A percentile compares a stretch with the other conserved stretches of the same genome.
phyloP scores from a whole-genome alignment of 805 yeast genomes.

The Hemisphaericaspora nanyangensis region DNA sequence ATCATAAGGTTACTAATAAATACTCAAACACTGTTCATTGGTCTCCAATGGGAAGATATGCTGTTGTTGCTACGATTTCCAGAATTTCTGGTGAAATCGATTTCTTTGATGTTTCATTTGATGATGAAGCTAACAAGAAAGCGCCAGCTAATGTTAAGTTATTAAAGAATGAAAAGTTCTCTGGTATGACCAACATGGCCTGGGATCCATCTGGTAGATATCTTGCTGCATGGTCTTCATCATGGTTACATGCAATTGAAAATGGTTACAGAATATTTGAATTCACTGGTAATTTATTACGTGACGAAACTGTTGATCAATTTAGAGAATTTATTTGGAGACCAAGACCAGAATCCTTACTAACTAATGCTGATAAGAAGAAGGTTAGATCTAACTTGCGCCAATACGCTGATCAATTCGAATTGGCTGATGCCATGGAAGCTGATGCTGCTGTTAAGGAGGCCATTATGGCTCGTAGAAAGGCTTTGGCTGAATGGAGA shows the following conservation, averaged over 20 bases:
- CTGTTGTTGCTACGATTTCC: slow-evolving; percentile 47
- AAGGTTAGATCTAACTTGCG: slow-evolving; percentile 85
- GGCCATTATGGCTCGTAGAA: slow-evolving; percentile 78
- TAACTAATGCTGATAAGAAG: slow-evolving; percentile 78
- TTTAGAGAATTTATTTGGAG: slow-evolving; percentile 94
- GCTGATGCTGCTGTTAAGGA: slow-evolving; percentile 90
- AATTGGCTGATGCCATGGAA: slow-evolving; percentile 93
- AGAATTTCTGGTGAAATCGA: slow-evolving; percentile 63
- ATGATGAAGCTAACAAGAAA: slow-evolving; percentile 57
- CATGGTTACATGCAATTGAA: slow-evolving; percentile 79
- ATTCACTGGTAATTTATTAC: slow-evolving; percentile 70
- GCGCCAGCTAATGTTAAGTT: slow-evolving; percentile 57
- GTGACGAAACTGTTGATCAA: slow-evolving; percentile 74
- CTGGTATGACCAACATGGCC: slow-evolving; percentile 75
- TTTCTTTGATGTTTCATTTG: slow-evolving; percentile 81
- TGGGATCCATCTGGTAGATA: slow-evolving; percentile 98
- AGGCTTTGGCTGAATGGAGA: slow-evolving; percentile 80
- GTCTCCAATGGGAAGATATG: slow-evolving; percentile 93
- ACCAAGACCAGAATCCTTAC: slow-evolving; percentile 84
- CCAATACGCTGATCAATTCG: slow-evolving; percentile 89
- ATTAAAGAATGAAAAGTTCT: slow-evolving; percentile 59
- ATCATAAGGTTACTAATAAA: slow-evolving; percentile 57
- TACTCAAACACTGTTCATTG: slow-evolving; percentile 72
- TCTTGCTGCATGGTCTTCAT: slow-evolving; percentile 82
- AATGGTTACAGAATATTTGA: slow-evolving; percentile 90